A percentile compares a stretch with the other conserved stretches of the same genome.
phyloP scores from a whole-genome alignment of 2,329 filamentous ascomycete genomes.

The Epichloe festucae region DNA sequence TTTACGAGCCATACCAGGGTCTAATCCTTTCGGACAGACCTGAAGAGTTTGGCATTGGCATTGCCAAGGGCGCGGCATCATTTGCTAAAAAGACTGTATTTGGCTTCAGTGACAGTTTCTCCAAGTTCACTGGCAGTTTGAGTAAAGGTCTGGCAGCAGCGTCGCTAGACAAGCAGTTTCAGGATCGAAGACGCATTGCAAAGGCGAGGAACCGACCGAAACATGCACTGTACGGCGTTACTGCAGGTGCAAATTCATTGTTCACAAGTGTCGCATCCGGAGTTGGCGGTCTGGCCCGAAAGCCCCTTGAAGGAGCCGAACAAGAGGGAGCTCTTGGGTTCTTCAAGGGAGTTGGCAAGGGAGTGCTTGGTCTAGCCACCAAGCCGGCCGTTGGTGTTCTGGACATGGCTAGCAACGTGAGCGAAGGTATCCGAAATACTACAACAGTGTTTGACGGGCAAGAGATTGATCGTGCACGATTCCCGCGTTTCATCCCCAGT shows the following conservation, averaged over 20 bases:
- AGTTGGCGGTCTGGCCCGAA: constrained; percentile 82
- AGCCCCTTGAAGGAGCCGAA: constrained; percentile 90
- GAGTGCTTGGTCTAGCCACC: constrained; percentile 82
- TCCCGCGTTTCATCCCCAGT: constrained; percentile 79
- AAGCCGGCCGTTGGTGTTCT: constrained; percentile 96
- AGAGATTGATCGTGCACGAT: constrained; percentile 86
- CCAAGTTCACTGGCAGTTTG: constrained; percentile 93
- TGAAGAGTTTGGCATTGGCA: constrained; percentile 86
- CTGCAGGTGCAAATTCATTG: constrained; percentile 88
- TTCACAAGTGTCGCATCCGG: constrained; percentile 86
- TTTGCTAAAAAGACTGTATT: constrained; percentile 99
- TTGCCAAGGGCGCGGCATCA: constrained; percentile 90
- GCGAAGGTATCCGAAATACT: constrained; percentile 94
- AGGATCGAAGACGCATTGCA: constrained; percentile 88
- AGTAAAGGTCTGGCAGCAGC: constrained; percentile 93
- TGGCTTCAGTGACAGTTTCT: constrained; percentile 92
- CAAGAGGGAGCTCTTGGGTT: constrained; percentile 90
- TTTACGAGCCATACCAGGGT: constrained; percentile 98
- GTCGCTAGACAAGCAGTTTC: constrained; percentile 96
- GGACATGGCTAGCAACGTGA: constrained; percentile 92
- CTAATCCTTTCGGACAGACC: constrained; percentile 92
- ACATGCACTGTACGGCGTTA: constrained; percentile 92
- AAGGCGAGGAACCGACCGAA: constrained; percentile 88
- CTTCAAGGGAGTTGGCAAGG: constrained; percentile 95
- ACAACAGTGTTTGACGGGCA: constrained; percentile 96